phyloP scores from a whole-genome alignment of 129 eudicot genomes.

The Flaveria trinervia region DNA sequence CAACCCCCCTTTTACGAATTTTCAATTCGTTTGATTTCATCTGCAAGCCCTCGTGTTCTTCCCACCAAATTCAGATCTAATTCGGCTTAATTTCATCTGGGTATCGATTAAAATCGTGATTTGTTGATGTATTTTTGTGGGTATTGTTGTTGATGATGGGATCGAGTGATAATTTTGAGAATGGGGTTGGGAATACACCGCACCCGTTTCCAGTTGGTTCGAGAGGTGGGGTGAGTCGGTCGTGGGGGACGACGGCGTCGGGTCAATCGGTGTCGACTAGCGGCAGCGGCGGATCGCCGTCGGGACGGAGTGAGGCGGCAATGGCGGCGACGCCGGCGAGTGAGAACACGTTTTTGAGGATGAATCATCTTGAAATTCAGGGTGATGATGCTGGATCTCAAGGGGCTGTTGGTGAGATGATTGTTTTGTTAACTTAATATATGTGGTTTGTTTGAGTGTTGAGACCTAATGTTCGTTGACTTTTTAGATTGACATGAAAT shows the following conservation, averaged over 20 bases:
- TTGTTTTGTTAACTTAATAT: background rate
- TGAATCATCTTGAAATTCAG: conserved; percentile 80
- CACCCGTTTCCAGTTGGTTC: conserved; percentile 49
- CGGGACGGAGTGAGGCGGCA: conserved; percentile 82
- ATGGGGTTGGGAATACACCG: conserved; percentile 46
- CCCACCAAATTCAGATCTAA: conserved; percentile 31
- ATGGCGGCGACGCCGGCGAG: conserved; percentile 67
- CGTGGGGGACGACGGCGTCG: conserved; percentile 79
- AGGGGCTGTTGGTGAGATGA: conserved; percentile 66
- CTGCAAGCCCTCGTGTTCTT: conserved; percentile 22
- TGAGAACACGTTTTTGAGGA: conserved; percentile 60
- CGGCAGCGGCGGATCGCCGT: conserved; percentile 91
- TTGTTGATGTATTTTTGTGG: conserved; percentile 31
- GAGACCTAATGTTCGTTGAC: conserved; percentile 29
- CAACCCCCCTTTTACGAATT: background rate
- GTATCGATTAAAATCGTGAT: conserved; percentile 12
- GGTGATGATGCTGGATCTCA: conserved; percentile 89
- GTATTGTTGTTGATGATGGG: conserved; percentile 41
- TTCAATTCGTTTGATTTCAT: conserved; percentile 5
- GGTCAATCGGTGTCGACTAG: conserved; percentile 94
- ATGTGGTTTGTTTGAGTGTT: background rate
- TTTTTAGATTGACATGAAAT: conserved; percentile 14
- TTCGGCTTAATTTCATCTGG: conserved; percentile 39
- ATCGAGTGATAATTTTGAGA: conserved; percentile 47
- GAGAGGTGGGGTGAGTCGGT: conserved; percentile 59